Evolutionary conservation across 2,329 filamentous ascomycete genomes (phyloP), one percentile per base, ranked within the genome.

Genomic region (Apiospora sp.): DNA sequence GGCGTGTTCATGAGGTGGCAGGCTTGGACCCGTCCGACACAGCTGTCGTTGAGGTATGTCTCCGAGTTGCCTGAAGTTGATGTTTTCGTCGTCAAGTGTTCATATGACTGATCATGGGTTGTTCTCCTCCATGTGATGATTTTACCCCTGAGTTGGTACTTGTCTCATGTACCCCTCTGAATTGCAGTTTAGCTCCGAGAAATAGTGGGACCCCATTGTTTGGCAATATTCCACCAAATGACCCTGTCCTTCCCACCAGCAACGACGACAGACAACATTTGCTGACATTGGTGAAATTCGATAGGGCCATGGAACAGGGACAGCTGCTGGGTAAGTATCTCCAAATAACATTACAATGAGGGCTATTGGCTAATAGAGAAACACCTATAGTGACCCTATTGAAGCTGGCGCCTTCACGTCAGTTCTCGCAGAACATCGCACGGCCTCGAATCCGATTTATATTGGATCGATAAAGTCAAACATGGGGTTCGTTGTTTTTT

Each of bases 401-500:
- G 75, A 76, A 51, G 75, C 75, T 1, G 75, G 77, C 12, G 76
- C 78, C 5, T 77, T 79, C 71, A 69, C 78, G 5, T 71, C 74
- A 12, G 73, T 77, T 70, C 74, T 75, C 34, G 76, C 70, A 30
- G 74, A 72, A 44, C 69, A 75, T 6, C 73, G 75, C 70, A 78
- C 75, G 34, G 71, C 73, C 37, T 74, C 72, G 1, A 75, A 76
- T 54, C 75, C 76, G 12, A 71, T 80, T 1, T 79, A 78, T 71
- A 75, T 81, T 43, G 79, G 75, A 3, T 76, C 73, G 1, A 41
- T 78, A 24, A 79, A 79, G 71, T 74, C 77, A 14, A 79, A 78
- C 68, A 27, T 68, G 37, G 67, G 67, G 67, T 68, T 10, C 4
- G 67, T n/a, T 16, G 67, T n/a, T 16, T 8, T 8, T 19, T 12